These are phyloP conservation scores for Gentiana dahurica DNA, from an alignment of 257 asterid genomes.

Conservation along the genomic window DNA sequence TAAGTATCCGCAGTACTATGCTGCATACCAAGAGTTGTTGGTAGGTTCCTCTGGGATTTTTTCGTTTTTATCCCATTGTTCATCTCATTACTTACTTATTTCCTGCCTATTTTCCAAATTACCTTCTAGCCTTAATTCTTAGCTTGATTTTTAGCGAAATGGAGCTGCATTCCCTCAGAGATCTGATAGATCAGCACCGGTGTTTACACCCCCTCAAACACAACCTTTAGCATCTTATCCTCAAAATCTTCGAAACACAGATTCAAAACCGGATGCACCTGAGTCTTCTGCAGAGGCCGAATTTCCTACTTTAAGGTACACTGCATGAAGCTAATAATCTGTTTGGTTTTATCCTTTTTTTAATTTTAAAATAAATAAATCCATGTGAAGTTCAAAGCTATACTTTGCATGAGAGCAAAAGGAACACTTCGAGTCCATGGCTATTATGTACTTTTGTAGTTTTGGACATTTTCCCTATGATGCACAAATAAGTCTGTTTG, in stretches of 20 bases:
- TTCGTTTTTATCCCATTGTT: conserved; percentile 9
- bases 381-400: too few relatives aligned
- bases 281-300: conserved; percentile 94
- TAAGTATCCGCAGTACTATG: conserved; percentile 82
- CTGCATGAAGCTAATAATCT: conserved; percentile 1
- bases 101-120: conserved; percentile 4
- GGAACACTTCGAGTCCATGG: too few relatives aligned
- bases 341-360: too few relatives aligned
- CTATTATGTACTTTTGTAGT: too few relatives aligned
- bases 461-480: too few relatives aligned
- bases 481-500: too few relatives aligned
- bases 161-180: conserved; percentile 98
- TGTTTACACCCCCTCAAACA: conserved; percentile 88
- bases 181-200: conserved; percentile 79
- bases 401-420: too few relatives aligned
- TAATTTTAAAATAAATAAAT: too few relatives aligned
- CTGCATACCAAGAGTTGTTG: conserved; percentile 93
- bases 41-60: conserved; percentile 28
- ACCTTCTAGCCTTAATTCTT: too few relatives aligned
- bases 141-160: conserved; percentile 50
- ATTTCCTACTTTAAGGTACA: conserved; percentile 84
- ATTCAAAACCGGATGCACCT: conserved; percentile 48
- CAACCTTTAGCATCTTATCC: conserved; percentile 88
- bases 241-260: conserved; percentile 67
- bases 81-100: conserved; percentile 4